Percentiles rank a stretch among this genome's conserved stretches.
These are phyloP conservation scores for Diaporthe vaccinii DNA, from an alignment of 2,329 filamentous ascomycete species.

Conservation along the genomic window DNA sequence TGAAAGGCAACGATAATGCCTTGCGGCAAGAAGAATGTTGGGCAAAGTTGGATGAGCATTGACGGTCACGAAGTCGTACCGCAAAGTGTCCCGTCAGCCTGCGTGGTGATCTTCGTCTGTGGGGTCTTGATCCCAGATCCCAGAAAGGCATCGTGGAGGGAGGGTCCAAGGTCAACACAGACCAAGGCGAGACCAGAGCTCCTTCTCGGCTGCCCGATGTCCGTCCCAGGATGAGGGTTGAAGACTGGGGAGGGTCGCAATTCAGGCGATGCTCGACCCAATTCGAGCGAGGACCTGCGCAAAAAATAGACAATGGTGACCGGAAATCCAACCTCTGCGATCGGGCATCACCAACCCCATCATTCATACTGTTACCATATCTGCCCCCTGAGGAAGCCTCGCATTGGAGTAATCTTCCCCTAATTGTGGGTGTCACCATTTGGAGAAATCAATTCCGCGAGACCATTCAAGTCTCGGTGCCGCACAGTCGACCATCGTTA, in stretches of 20 bases:
- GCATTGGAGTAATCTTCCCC: constrained; percentile 19
- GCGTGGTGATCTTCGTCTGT: constrained; percentile 9
- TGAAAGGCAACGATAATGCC: not conserved
- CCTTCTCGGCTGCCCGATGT: constrained; percentile 14
- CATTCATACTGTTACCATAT: not conserved
- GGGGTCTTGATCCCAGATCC: constrained; percentile 18
- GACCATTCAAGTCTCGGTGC: constrained; percentile 15
- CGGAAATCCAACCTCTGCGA: not conserved
- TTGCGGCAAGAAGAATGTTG: not conserved
- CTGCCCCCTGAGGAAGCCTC: not conserved
- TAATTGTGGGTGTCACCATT: constrained; percentile 16
- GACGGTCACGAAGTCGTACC: constrained; percentile 13
- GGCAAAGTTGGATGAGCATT: constrained; percentile 20
- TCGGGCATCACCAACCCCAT: constrained; percentile 1
- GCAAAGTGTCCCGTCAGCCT: constrained; percentile 2
- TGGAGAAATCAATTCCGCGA: constrained; percentile 19
- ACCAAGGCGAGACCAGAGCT: constrained; percentile 29
- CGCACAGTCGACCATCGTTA: constrained; percentile 33
- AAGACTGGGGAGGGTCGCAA: constrained; percentile 24
- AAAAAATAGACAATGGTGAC: not conserved
- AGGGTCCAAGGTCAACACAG: constrained; percentile 25
- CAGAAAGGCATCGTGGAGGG: constrained; percentile 20
- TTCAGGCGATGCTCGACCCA: constrained; percentile 12
- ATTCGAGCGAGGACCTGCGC: constrained; percentile 8
- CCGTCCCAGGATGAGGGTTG: not conserved